These are phyloP conservation scores for Amniculicola lignicola DNA, from an alignment of 495 filamentous ascomycete genomes.

Conservation along the genomic window DNA sequence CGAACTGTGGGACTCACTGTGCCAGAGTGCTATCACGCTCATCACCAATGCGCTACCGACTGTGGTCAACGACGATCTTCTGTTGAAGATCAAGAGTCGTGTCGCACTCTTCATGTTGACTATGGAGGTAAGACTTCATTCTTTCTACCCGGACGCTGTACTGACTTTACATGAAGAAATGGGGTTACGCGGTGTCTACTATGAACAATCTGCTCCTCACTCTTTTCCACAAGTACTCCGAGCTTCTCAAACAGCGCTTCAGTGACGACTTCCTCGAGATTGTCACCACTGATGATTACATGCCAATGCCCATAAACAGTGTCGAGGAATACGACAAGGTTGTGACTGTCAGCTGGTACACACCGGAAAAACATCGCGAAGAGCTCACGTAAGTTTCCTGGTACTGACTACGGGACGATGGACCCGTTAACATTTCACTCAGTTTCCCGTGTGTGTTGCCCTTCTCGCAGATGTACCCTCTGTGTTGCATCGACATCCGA, in stretches of 20 bases:
- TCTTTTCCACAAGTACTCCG: slow-evolving; percentile 89
- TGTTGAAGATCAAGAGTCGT: slow-evolving; percentile 87
- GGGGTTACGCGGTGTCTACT: slow-evolving; percentile 78
- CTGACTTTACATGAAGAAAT: slow-evolving; percentile 44
- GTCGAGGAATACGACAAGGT: slow-evolving; percentile 94
- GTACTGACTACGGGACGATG: not conserved
- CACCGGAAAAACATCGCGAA: slow-evolving; percentile 69
- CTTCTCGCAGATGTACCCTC: slow-evolving; percentile 98
- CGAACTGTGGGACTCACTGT: slow-evolving; percentile 98
- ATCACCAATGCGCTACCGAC: slow-evolving; percentile 72
- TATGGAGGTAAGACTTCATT: slow-evolving; percentile 67
- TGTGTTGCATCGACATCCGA: slow-evolving; percentile 95
- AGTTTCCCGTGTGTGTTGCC: slow-evolving; percentile 90
- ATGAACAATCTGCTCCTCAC: slow-evolving; percentile 79
- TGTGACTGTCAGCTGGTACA: slow-evolving; percentile 89
- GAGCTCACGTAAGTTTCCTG: slow-evolving; percentile 63
- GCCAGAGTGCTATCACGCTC: slow-evolving; percentile 74
- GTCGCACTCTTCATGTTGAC: slow-evolving; percentile 95
- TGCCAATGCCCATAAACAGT: slow-evolving; percentile 94
- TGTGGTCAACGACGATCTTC: slow-evolving; percentile 75
- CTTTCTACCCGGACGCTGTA: not conserved
- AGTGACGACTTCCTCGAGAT: slow-evolving; percentile 95
- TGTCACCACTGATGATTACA: slow-evolving; percentile 95
- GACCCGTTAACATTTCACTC: slow-evolving; percentile 25
- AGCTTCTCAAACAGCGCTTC: slow-evolving; percentile 84